phyloP scores from a whole-genome alignment of 1,139 yeast species.

The Scheffersomyces cryptocercus region DNA sequence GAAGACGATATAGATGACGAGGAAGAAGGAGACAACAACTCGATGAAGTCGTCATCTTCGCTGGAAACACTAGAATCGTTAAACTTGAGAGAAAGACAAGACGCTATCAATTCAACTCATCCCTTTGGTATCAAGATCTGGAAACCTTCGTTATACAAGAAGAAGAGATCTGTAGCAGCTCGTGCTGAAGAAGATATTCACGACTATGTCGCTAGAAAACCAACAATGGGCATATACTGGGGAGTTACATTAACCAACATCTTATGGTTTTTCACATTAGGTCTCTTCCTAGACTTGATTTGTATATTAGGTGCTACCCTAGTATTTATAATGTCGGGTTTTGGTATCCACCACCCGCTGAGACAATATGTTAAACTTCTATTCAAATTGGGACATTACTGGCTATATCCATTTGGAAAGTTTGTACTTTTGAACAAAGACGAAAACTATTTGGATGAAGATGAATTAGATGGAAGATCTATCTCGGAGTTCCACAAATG shows the following conservation, averaged over 20 bases:
- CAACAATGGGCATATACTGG: slow-evolving; percentile 54
- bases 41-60: slow-evolving; percentile 41
- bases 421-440: slow-evolving; percentile 79
- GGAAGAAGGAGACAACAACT: slow-evolving; percentile 29
- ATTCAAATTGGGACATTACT: slow-evolving; percentile 65
- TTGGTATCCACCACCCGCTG: slow-evolving; percentile 37
- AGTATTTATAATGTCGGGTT: slow-evolving; percentile 50
- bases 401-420: slow-evolving; percentile 86
- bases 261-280: slow-evolving; percentile 77
- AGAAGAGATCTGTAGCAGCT: slow-evolving; percentile 85
- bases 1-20: slow-evolving; percentile 22
- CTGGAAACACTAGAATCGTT: slow-evolving; percentile 71
- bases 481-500: slow-evolving; percentile 84
- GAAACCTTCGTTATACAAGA: slow-evolving; percentile 97
- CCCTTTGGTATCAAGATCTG: slow-evolving; percentile 98
- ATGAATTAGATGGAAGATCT: slow-evolving; percentile 84
- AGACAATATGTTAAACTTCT: slow-evolving; percentile 62
- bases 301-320: slow-evolving; percentile 51
- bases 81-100: slow-evolving; percentile 90
- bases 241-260: slow-evolving; percentile 70
- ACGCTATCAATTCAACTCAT: slow-evolving; percentile 94
- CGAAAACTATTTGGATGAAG: slow-evolving; percentile 81
- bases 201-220: slow-evolving; percentile 52
- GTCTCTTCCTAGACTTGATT: slow-evolving; percentile 55
- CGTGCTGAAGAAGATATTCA: slow-evolving; percentile 95